These are phyloP conservation scores for Penicillium soppii DNA, from an alignment of 495 filamentous ascomycete genomes.

Conservation along the genomic window DNA sequence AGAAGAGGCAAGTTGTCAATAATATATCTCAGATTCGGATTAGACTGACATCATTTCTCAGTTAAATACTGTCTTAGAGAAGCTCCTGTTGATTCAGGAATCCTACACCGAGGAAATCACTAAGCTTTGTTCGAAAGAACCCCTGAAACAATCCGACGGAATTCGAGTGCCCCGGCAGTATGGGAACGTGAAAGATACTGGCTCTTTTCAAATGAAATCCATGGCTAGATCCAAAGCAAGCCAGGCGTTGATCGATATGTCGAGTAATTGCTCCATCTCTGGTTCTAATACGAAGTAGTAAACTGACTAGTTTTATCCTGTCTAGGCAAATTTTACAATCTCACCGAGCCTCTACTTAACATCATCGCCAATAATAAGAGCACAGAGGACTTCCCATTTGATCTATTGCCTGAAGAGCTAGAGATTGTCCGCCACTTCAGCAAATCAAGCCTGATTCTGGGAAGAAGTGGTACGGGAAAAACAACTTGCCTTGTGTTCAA, in stretches of 20 bases:
- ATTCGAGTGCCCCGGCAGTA: conserved; percentile 6
- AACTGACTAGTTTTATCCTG: too few species aligned
- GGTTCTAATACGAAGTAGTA: too few species aligned
- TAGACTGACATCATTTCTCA: neutral
- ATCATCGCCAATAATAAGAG: conserved; percentile 10
- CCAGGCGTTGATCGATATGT: conserved; percentile 23
- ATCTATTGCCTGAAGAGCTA: conserved; percentile 34
- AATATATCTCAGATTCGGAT: too few species aligned
- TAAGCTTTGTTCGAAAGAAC: conserved; percentile 9
- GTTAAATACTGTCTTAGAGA: conserved; percentile 7
- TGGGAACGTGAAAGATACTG: neutral
- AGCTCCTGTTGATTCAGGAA: conserved; percentile 16
- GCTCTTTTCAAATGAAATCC: neutral
- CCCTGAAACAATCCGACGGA: conserved; percentile 7
- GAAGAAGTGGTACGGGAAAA: conserved; percentile 47
- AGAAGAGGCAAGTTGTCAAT: conserved; percentile 1
- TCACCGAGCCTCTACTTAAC: conserved; percentile 34
- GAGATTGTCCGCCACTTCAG: conserved; percentile 32
- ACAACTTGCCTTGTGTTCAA: conserved; percentile 46
- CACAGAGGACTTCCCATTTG: conserved; percentile 37
- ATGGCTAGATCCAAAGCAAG: neutral
- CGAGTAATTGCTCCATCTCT: conserved; percentile 9
- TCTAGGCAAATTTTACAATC: conserved; percentile 37
- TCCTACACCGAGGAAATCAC: conserved; percentile 10
- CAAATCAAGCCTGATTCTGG: conserved; percentile 37